Evolutionary conservation across 148 eudicot species (phyloP).

Genomic region (Rhododendron ovatum): DNA sequence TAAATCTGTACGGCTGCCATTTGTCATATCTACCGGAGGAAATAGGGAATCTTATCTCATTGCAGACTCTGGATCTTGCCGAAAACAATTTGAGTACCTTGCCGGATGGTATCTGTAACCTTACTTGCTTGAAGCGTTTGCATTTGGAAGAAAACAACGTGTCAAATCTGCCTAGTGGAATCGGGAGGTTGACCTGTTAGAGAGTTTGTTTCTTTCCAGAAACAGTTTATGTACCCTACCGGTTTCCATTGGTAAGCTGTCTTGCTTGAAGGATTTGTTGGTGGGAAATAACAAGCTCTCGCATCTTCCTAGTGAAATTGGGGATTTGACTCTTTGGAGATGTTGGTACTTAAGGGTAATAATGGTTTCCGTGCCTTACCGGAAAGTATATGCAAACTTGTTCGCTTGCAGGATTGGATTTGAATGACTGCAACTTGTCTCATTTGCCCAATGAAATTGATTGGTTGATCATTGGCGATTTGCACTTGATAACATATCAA

Average conservation of each 20-base stretch:
- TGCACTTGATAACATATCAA: too few species aligned
- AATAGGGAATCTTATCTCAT: background rate
- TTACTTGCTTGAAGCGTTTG: too few species aligned
- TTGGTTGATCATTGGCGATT: too few species aligned
- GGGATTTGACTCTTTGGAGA: too few species aligned
- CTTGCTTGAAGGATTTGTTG: background rate
- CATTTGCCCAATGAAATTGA: background rate
- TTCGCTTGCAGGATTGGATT: background rate
- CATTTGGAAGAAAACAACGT: too few species aligned
- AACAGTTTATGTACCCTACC: too few species aligned
- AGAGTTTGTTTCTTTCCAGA: too few species aligned
- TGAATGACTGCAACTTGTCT: background rate
- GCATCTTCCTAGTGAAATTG: too few species aligned
- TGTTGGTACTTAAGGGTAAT: background rate
- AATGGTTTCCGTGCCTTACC: background rate
- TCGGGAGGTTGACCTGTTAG: too few species aligned
- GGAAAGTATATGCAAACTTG: background rate
- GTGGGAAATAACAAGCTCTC: background rate
- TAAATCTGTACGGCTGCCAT: accelerated
- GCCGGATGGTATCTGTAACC: too few species aligned
- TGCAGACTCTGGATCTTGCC: background rate
- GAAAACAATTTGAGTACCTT: background rate
- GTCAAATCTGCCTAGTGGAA: too few species aligned
- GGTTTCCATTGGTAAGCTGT: too few species aligned
- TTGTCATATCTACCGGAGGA: background rate